Percentiles rank a stretch among this genome's conserved stretches.
Evolutionary conservation across 179 eudicot species (phyloP).

Genomic region (Beta macrorhiza): DNA sequence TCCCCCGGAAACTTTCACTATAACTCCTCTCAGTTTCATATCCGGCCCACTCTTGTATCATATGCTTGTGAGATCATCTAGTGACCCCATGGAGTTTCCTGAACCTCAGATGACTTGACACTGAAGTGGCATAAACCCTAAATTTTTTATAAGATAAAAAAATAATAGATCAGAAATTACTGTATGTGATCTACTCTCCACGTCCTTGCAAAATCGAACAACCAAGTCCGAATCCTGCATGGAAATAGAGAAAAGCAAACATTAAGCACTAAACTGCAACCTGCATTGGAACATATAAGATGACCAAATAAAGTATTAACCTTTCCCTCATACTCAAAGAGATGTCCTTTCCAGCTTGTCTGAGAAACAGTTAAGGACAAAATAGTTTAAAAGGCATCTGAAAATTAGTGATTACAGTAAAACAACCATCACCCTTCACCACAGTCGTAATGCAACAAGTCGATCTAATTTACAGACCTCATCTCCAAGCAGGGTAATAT

Average conservation of each 20-base stretch:
- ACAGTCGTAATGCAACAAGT: not conserved
- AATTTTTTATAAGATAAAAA: not conserved
- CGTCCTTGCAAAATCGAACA: conserved; percentile 90
- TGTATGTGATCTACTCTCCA: conserved; percentile 75
- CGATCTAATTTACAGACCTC: not conserved
- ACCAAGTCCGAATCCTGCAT: conserved; percentile 74
- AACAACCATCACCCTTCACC: not conserved
- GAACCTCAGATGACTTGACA: not conserved
- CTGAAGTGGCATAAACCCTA: not conserved
- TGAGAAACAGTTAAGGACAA: conserved; percentile 42
- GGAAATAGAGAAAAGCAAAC: conserved; percentile 7
- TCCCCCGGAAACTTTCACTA: too few species aligned
- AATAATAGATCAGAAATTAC: conserved; percentile 34
- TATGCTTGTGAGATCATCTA: too few species aligned
- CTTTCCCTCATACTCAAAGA: conserved; percentile 73
- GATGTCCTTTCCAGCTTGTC: conserved; percentile 73
- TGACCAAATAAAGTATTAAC: conserved; percentile 34
- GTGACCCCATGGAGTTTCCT: too few species aligned
- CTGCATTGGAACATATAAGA: not conserved
- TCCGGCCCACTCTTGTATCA: too few species aligned
- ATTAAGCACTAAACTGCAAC: not conserved
- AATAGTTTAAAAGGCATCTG: not conserved
- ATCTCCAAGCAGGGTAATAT: not conserved
- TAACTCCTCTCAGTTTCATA: too few species aligned
- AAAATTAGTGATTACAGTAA: not conserved